These are phyloP conservation scores for Periconia macrospinosa DNA, from an alignment of 2,329 filamentous ascomycete species.

Conservation along the genomic window DNA sequence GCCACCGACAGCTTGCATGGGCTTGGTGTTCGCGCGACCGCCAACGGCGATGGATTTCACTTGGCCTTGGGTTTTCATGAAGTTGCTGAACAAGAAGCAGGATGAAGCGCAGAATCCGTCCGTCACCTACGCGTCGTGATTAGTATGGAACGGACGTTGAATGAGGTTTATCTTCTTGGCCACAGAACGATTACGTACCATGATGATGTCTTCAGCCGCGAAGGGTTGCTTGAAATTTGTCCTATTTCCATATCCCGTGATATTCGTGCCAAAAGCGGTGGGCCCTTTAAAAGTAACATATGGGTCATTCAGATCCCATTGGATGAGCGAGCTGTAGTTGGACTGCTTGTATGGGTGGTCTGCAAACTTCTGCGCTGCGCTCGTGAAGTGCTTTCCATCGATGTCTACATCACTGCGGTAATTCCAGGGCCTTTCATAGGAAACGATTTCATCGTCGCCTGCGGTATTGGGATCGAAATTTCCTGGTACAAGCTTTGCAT, in stretches of 20 bases:
- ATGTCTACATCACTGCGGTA: conserved; percentile 15
- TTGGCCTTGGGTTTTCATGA: conserved; percentile 42
- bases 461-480: too few species aligned
- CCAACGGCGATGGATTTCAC: conserved; percentile 22
- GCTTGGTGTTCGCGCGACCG: conserved; percentile 32
- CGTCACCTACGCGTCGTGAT: neutral
- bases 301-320: conserved; percentile 24
- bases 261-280: conserved; percentile 1
- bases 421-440: conserved; percentile 2
- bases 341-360: conserved; percentile 21
- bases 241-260: neutral
- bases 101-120: conserved; percentile 44
- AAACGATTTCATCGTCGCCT: conserved; percentile 11
- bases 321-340: conserved; percentile 36
- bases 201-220: conserved; percentile 30
- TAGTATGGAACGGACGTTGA: too few species aligned
- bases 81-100: conserved; percentile 45
- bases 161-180: neutral
- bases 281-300: conserved; percentile 38
- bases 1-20: conserved; percentile 28
- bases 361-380: conserved; percentile 31
- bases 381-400: conserved; percentile 21
- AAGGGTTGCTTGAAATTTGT: conserved; percentile 24
- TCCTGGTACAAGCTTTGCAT: too few species aligned
- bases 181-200: conserved; percentile 16